These are phyloP conservation scores for Dactylellina leptospora DNA, from an alignment of 2,329 filamentous ascomycete genomes.

Conservation along the genomic window DNA sequence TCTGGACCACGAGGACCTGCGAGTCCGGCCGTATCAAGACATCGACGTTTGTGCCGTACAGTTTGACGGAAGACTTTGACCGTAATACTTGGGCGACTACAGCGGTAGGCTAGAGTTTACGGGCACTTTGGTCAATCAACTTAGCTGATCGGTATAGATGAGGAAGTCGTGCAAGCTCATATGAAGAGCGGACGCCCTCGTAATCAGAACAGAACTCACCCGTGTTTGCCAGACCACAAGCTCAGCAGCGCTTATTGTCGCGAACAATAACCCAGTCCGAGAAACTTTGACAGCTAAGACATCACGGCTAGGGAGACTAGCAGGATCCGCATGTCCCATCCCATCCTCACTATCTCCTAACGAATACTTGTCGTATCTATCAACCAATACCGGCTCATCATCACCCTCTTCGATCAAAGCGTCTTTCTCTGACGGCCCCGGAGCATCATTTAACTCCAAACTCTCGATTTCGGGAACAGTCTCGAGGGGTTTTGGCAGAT, in stretches of 20 bases:
- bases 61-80: constrained; percentile 78
- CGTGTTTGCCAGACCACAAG: constrained; percentile 98
- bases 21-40: constrained; percentile 90
- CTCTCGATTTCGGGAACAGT: constrained; percentile 29
- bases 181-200: neutral
- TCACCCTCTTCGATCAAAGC: constrained; percentile 55
- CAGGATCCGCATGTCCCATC: constrained; percentile 56
- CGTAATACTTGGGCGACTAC: constrained; percentile 85
- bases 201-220: constrained; percentile 63
- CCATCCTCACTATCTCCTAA: constrained; percentile 52
- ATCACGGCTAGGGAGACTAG: constrained; percentile 65
- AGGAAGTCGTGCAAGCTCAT: constrained; percentile 27
- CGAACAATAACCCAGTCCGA: constrained; percentile 82
- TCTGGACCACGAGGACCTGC: constrained; percentile 89
- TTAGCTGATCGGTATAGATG: constrained; percentile 41
- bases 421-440: constrained; percentile 2
- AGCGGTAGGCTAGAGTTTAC: constrained; percentile 76
- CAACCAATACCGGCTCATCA: constrained; percentile 45
- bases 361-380: constrained; percentile 39
- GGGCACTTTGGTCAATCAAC: constrained; percentile 56
- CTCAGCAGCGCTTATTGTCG: constrained; percentile 82
- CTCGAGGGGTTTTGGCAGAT: constrained; percentile 24
- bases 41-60: constrained; percentile 85
- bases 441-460: constrained; percentile 23
- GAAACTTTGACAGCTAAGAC: constrained; percentile 80